Evolutionary conservation across 495 filamentous ascomycete genomes (phyloP).

Genomic region (Hypoxylon fuscum): DNA sequence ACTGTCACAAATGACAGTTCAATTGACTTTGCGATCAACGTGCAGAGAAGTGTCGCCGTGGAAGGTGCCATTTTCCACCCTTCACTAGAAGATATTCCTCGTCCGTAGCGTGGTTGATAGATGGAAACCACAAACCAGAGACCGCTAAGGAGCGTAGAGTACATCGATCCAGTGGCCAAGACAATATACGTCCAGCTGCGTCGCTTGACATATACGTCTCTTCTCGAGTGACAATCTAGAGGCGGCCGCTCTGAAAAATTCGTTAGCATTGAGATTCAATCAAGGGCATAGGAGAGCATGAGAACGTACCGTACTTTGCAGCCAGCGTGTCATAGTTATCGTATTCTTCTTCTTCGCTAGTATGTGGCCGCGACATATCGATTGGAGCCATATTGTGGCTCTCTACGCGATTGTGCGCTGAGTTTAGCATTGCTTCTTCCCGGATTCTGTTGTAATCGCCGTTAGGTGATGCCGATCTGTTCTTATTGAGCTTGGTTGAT

Average conservation of each 20-base stretch:
- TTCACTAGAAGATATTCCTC: constrained; percentile 55
- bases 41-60: constrained; percentile 68
- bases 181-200: constrained; percentile 66
- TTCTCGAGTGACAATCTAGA: constrained; percentile 42
- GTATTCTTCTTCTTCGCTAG: constrained; percentile 1
- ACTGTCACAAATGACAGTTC: constrained; percentile 81
- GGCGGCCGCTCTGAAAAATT: constrained; percentile 20
- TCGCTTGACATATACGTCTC: constrained; percentile 50
- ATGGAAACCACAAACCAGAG: constrained; percentile 69
- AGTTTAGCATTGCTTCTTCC: constrained; percentile 1
- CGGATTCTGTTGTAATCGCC: constrained; percentile 20
- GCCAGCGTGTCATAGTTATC: constrained; percentile 24
- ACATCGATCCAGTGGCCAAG: constrained; percentile 68
- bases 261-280: constrained; percentile 1
- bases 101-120: constrained; percentile 67
- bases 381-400: constrained; percentile 18
- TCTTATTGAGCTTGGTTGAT: constrained; percentile 2
- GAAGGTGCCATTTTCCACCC: constrained; percentile 59
- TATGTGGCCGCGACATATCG: not conserved
- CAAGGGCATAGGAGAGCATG: not conserved
- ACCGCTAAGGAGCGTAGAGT: constrained; percentile 71
- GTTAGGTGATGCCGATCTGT: constrained; percentile 5
- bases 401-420: constrained; percentile 5
- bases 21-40: constrained; percentile 75
- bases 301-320: constrained; percentile 26